Percentiles rank a stretch among this genome's conserved stretches.
phyloP scores from a whole-genome alignment of 192 early-diverging fungal species.

The Mortierella hygrophila region DNA sequence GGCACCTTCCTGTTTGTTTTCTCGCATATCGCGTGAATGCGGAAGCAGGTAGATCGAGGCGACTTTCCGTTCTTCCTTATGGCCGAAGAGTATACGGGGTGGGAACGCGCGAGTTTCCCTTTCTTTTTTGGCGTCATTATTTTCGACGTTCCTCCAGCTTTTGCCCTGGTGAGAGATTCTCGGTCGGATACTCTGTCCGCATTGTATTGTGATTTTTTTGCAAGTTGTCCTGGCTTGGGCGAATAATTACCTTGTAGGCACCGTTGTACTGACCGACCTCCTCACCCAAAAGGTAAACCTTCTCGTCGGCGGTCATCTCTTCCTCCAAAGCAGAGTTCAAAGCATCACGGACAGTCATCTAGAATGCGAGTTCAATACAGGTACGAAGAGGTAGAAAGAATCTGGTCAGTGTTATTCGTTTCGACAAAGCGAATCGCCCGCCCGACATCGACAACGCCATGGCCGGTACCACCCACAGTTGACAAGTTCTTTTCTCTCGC shows the following conservation, averaged over 20 bases:
- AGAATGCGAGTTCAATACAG: constrained; percentile 18
- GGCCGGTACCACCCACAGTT: background rate
- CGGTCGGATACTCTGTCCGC: background rate
- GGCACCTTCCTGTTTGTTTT: background rate
- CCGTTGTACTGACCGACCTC: constrained; percentile 99
- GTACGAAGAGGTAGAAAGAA: background rate
- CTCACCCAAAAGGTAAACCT: constrained; percentile 94
- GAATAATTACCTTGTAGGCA: constrained; percentile 91
- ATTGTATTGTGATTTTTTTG: background rate
- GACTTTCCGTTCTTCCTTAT: background rate
- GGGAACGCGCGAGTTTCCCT: background rate
- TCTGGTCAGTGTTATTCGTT: background rate
- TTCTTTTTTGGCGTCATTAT: background rate
- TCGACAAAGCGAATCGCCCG: background rate
- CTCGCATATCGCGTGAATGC: background rate
- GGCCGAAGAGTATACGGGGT: background rate
- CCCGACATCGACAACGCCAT: background rate
- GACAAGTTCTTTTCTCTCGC: background rate
- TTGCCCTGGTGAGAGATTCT: background rate
- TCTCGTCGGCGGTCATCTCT: constrained; percentile 93
- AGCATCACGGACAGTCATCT: constrained; percentile 98
- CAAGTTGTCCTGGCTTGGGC: background rate
- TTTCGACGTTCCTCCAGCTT: background rate
- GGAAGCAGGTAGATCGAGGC: background rate
- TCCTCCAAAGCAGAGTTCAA: constrained; percentile 98